phyloP scores from a whole-genome alignment of 176 grass and related monocot species.

The Zizania latifolia region DNA sequence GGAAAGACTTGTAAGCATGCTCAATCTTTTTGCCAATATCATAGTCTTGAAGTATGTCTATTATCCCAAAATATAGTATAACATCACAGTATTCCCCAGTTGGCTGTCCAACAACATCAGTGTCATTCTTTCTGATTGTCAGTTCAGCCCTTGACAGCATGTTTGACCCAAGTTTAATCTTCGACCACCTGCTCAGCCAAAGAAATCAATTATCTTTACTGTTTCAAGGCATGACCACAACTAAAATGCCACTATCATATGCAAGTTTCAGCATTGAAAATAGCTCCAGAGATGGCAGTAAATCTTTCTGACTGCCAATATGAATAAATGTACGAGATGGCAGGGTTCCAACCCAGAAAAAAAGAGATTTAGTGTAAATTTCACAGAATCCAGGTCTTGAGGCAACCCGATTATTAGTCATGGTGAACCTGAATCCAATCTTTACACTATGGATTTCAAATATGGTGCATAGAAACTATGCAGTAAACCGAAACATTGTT shows the following conservation, averaged over 20 bases:
- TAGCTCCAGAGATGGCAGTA: too few relatives aligned
- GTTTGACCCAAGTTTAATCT: slow-evolving; percentile 65
- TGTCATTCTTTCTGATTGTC: slow-evolving; percentile 45
- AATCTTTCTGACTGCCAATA: too few relatives aligned
- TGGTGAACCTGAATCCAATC: not conserved
- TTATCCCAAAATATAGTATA: slow-evolving; percentile 81
- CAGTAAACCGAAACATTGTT: not conserved
- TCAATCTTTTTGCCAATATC: slow-evolving; percentile 84
- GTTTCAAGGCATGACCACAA: not conserved
- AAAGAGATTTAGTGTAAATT: too few relatives aligned
- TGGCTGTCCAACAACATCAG: slow-evolving; percentile 62
- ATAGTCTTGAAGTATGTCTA: slow-evolving; percentile 94
- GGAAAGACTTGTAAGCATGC: slow-evolving; percentile 80
- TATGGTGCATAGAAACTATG: not conserved
- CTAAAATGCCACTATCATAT: slow-evolving; percentile 7
- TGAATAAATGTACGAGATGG: not conserved
- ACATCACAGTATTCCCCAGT: slow-evolving; percentile 75
- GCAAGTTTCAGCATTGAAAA: slow-evolving; percentile 2
- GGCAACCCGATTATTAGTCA: not conserved
- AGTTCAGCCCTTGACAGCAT: slow-evolving; percentile 73
- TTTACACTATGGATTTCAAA: not conserved
- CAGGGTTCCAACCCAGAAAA: not conserved
- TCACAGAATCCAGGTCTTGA: too few relatives aligned
- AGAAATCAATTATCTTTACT: slow-evolving; percentile 1
- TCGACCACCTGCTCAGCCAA: slow-evolving; percentile 48